Conservation (phyloP, 305 asterid genomes). For the Fraxinus paxiana region DNA sequence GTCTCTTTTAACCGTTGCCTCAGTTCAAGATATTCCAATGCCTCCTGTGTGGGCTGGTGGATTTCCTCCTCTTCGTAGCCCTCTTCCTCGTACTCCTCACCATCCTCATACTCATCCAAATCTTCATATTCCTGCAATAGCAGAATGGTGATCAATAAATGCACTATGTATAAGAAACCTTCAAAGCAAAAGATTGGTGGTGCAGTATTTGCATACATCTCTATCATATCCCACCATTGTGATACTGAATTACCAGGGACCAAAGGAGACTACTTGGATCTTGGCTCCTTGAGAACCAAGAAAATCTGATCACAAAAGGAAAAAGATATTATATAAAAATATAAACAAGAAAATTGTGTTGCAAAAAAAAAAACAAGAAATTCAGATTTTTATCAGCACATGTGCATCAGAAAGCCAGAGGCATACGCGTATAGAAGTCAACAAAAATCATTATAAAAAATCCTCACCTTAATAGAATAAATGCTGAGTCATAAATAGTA, state of each 20-base stretch:
- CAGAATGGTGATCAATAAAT: background rate
- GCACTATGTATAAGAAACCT: background rate
- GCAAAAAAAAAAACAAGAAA: background rate
- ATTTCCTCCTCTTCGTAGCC: conserved; percentile 46
- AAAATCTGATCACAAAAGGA: conserved; percentile 6
- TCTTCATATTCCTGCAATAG: conserved; percentile 57
- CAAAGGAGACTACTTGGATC: conserved; percentile 17
- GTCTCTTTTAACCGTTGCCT: conserved; percentile 70
- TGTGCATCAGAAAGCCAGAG: background rate
- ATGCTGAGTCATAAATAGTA: background rate
- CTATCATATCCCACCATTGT: conserved; percentile 51
- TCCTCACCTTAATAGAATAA: background rate
- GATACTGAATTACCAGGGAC: conserved; percentile 17
- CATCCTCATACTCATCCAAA: conserved; percentile 78
- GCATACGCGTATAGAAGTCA: background rate
- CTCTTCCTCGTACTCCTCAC: conserved; percentile 41
- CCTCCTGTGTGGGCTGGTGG: conserved; percentile 65
- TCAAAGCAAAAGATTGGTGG: background rate
- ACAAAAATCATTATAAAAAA: background rate
- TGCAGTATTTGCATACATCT: conserved; percentile 44
- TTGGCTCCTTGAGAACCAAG: conserved; percentile 10
- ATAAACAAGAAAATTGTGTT: background rate
- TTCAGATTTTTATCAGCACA: background rate
- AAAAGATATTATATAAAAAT: background rate
- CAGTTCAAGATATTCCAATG: conserved; percentile 62